Evolutionary conservation across 352 stramenopile species (phyloP), one percentile per base, ranked within the genome.

Genomic region (Plasmopara halstedii): DNA sequence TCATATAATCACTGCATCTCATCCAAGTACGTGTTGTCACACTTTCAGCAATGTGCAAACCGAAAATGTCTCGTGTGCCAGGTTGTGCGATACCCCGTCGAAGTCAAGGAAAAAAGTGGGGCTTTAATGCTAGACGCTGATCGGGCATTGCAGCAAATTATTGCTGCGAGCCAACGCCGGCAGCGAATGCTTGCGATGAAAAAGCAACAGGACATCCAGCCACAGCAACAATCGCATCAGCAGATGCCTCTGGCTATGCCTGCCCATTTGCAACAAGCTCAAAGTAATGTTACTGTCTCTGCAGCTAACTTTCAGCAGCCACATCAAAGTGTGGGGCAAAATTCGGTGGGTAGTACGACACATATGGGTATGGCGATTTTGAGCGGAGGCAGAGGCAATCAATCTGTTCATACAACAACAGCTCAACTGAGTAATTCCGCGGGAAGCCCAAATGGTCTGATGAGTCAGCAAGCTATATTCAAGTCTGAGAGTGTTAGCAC

Each of bases 11-110:
- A 99, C 60, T 99, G 97, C 62, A 97, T 98, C 22, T 98, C 88
- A 40, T 99, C 95, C n/a, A 95, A 97, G 48, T 97, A 98, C 61
- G 94, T 99, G 47, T 70, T 99, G 17, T 98, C 91, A 46, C 97
- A 99, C 65, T 99, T 99, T 53, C 96, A 98, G 67, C 88, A 97
- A 34, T 99, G 97, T 58, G 96, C 96, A 38, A 97, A 99, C 55
- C 58, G 85, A n/a, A 87, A 95, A 43, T 99, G 96, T 71, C 78
- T 96, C 6, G 95, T 99, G 2, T 99, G 97, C 60, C 90, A 96
- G 23, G 90, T 98, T 14, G 93, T 99, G 15, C 75, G 95, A n/a
- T 97, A 97, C 61, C 95, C 96, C 2, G 97, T 99, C 23, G 92
- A 98, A 70, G 81, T 89, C 40, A 95, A 95, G 48, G 85, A 96